Evolutionary conservation across 768 basidiomycete species (phyloP).

Genomic region (Mycena indigotica): DNA sequence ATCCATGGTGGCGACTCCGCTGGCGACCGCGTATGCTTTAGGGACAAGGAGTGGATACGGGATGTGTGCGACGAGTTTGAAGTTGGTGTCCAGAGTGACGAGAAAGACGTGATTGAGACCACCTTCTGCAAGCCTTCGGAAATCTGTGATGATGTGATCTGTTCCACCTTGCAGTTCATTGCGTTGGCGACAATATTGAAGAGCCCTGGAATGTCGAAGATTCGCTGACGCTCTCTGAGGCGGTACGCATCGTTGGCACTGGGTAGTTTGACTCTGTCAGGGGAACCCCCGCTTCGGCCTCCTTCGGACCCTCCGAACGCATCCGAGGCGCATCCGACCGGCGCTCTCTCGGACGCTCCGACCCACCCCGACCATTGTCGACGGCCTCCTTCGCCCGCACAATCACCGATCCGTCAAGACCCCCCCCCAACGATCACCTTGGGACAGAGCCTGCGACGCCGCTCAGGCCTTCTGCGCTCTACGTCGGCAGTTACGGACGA

Average conservation of each 20-base stretch:
- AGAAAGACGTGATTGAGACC: conserved; percentile 19
- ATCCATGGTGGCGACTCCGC: conserved; percentile 41
- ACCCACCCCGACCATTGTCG: too few relatives aligned
- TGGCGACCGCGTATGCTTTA: conserved; percentile 32
- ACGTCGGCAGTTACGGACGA: too few relatives aligned
- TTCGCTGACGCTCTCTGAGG: conserved; percentile 36
- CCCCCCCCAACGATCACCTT: too few relatives aligned
- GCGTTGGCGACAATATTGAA: conserved; percentile 27
- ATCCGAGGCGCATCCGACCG: too few relatives aligned
- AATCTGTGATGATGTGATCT: conserved; percentile 25
- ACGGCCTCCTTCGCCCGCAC: too few relatives aligned
- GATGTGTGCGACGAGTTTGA: conserved; percentile 38
- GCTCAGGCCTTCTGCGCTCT: too few relatives aligned
- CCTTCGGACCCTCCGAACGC: too few relatives aligned
- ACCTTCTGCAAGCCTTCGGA: neutral
- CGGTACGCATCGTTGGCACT: conserved; percentile 39
- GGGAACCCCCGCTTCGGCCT: too few relatives aligned
- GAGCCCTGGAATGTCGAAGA: conserved; percentile 34
- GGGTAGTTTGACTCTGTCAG: conserved; percentile 15
- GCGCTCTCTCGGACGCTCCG: too few relatives aligned
- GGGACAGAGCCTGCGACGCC: too few relatives aligned
- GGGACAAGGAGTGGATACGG: conserved; percentile 33
- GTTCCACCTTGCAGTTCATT: conserved; percentile 31
- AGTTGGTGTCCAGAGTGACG: conserved; percentile 35
- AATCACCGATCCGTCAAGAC: too few relatives aligned